Base-by-base conservation (phyloP, 108 stramenopile species). In the Nannochloropsis salina region DNA sequence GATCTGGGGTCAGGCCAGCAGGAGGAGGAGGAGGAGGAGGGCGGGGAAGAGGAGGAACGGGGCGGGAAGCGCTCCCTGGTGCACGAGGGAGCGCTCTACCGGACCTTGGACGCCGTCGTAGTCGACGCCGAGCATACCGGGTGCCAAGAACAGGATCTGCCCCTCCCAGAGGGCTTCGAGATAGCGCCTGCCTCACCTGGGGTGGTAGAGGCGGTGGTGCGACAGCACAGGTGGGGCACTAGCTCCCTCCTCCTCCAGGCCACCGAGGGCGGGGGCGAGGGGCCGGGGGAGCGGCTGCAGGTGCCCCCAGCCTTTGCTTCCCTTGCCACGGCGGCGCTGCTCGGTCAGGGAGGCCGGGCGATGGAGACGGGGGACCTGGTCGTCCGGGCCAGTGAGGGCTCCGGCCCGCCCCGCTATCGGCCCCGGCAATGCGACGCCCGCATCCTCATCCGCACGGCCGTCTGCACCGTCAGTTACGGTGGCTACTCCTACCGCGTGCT, bases 21-120 rank as follows among this genome's bases (percentile, higher is more conserved):
- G n/a, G 61, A 15, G 6, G 61, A 8, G 61, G 61, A 74, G 61
- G 61, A 74, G 61, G 2, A 74, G 61, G 61, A 74, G 61, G 8
- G 4, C 20, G 8, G 3, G 61, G 61, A n/a, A n/a, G 61, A 8
- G 8, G 6, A 74, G 6, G 61, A 74, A n/a, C 15, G 61, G 61
- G 61, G n/a, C 20, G 61, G 61, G 5, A n/a, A 74, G 4, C 61
- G 61, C 8, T 74, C 61, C 4, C 20, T 74, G 61, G n/a, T n/a
- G n/a, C n/a, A 74, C n/a, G 61, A 74, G 61, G 61, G 61, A 74
- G 61, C n/a, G 61, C 20, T 74, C 20, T 74, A 74, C 61, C 61
- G 61, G 20, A 74, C 61, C 6, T 74, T 74, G 61, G 61, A 74
- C 6, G 20, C 4, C 3, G 61, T n/a, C 3, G 2, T 74, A n/a